phyloP scores from a whole-genome alignment of 202 grass and related monocot species.

The Dendrocalamus latiflorus region DNA sequence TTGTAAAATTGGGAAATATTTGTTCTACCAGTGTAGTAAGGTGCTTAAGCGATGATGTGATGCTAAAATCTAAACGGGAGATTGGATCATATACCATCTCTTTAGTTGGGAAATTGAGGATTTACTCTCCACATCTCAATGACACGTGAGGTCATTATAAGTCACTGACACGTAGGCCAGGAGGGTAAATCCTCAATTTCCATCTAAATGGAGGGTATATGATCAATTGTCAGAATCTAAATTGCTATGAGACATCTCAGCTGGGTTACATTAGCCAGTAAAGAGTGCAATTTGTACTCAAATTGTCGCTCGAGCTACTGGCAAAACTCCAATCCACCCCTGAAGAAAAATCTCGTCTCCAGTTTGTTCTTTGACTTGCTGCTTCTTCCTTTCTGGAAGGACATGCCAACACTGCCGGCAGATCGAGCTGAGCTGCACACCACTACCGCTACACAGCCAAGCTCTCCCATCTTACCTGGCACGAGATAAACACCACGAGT shows the following conservation, averaged over 20 bases:
- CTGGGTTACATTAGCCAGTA: background rate
- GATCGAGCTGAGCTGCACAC: background rate
- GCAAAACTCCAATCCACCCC: background rate
- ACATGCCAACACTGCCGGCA: background rate
- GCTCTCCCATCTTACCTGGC: background rate
- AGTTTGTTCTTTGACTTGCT: background rate
- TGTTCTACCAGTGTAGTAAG: background rate
- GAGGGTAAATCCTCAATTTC: too few species aligned
- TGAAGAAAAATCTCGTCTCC: background rate
- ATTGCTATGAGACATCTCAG: background rate
- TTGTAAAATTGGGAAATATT: background rate
- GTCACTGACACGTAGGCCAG: too few species aligned
- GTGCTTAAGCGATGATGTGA: background rate
- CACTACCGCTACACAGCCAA: background rate
- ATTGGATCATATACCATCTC: too few species aligned
- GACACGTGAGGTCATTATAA: too few species aligned
- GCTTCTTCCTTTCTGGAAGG: background rate
- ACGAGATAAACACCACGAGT: background rate
- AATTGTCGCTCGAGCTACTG: background rate
- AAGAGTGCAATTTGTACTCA: background rate
- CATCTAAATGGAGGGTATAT: too few species aligned
- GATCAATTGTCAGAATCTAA: too few species aligned
- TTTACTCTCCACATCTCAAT: too few species aligned
- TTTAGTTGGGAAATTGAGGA: too few species aligned
- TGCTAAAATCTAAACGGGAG: background rate